Base-by-base conservation (phyloP, 805 yeast species). In the Candida anglica region DNA sequence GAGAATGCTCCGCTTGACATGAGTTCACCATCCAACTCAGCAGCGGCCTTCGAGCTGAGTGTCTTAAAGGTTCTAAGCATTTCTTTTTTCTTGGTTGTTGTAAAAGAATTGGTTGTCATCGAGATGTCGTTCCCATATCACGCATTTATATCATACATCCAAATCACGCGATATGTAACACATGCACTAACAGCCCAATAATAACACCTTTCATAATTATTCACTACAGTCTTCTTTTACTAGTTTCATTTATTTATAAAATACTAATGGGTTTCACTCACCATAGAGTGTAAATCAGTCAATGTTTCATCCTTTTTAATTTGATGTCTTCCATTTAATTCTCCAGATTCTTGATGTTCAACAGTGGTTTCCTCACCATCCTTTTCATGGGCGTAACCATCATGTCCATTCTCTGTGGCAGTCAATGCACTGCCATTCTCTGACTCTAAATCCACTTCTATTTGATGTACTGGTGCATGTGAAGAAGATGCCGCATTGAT, bases 1-100 rank as follows among this genome's bases (percentile, higher is more conserved):
- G 91, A 79, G 61, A 80, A 86, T 1, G 86, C 93, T 2, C 80
- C 79, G 0, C 83, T 60, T 1, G 93, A 79, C 97, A 93, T 91
- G 39, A 91, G 69, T 49, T 89, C 96, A 41, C 73, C 70, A 50
- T 91, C 98, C 18, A 91, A 71, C 26, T 74, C 74, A 0, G 91
- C 81, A 0, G 98, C 98, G 1, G 75, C 63, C 35, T 55, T 58
- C 6, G 71, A 58, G 2, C 69, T 44, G 15, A 66, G 50, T 33
- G 67, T 60, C 30, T 48, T 54, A 26, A 56, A 45, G 11, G 10
- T 21, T 21, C 23, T 21, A 11, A 21, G 9, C 23, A 21, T 21
- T 21, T n/a, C n/a, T n/a, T n/a, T n/a, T n/a, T n/a, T n/a, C n/a
- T n/a, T n/a, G n/a, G n/a, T n/a, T n/a, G n/a, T n/a, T n/a, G n/a